Evolutionary conservation across 306 rosid genomes (phyloP).

Genomic region (Rubus parviflorus): DNA sequence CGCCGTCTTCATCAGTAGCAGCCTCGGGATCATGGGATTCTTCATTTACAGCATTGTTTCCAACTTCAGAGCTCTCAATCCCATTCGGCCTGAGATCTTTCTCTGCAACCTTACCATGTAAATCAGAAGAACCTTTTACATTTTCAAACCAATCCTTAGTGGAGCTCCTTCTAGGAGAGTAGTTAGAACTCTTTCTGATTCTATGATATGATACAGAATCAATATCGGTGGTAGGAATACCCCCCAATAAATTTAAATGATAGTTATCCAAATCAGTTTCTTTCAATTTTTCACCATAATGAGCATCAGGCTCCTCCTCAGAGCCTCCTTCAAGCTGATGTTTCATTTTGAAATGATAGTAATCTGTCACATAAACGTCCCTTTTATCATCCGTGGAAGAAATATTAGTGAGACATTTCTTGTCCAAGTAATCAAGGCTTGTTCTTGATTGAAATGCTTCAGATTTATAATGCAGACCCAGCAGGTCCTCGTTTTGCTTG

Average conservation of each 20-base stretch:
- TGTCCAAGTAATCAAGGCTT: slow-evolving; percentile 45
- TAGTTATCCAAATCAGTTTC: slow-evolving; percentile 41
- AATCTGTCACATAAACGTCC: slow-evolving; percentile 28
- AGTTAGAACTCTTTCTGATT: slow-evolving; percentile 29
- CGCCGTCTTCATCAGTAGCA: slow-evolving; percentile 53
- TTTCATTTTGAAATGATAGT: slow-evolving; percentile 26
- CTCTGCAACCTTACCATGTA: slow-evolving; percentile 35
- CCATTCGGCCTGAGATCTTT: slow-evolving; percentile 37
- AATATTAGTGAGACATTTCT: slow-evolving; percentile 46
- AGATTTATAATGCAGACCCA: slow-evolving; percentile 26
- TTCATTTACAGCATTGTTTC: slow-evolving; percentile 31
- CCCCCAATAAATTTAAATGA: slow-evolving; percentile 41
- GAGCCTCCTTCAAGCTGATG: slow-evolving; percentile 31
- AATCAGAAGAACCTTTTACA: slow-evolving; percentile 39
- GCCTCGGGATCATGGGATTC: slow-evolving; percentile 40
- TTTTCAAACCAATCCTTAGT: slow-evolving; percentile 23
- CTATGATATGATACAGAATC: slow-evolving; percentile 33
- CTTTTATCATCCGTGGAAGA: slow-evolving; percentile 33
- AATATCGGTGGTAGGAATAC: slow-evolving; percentile 34
- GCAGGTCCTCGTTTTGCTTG: slow-evolving; percentile 33
- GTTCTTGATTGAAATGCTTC: slow-evolving; percentile 31
- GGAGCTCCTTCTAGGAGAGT: slow-evolving; percentile 29
- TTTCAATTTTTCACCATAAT: slow-evolving; percentile 47
- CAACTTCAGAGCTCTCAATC: slow-evolving; percentile 30
- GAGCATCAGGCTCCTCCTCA: slow-evolving; percentile 36